phyloP scores from a whole-genome alignment of 306 rosid genomes.

The Dryas octopetala region DNA sequence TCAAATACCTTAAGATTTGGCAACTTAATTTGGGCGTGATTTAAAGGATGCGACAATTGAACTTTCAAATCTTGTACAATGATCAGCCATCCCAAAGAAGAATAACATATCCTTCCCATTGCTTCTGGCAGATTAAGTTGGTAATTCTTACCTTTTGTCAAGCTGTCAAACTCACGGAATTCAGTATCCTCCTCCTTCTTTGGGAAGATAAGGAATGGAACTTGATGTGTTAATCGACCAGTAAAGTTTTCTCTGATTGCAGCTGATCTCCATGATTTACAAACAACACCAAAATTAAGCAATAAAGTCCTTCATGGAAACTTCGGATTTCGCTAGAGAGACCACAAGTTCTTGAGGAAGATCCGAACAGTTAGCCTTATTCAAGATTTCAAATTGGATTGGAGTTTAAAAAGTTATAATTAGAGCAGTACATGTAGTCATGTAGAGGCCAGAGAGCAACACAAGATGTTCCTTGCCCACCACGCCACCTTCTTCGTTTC shows the following conservation, averaged over 20 bases:
- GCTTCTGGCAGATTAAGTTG: not conserved
- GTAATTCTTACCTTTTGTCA: not conserved
- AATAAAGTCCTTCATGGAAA: not conserved
- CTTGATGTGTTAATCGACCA: not conserved
- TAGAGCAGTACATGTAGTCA: too few species aligned
- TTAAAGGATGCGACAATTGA: not conserved
- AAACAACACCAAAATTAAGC: not conserved
- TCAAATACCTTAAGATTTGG: not conserved
- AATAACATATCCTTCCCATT: not conserved
- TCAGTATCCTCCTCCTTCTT: not conserved
- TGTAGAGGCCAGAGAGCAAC: too few species aligned
- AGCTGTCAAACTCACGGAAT: not conserved
- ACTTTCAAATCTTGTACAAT: not conserved
- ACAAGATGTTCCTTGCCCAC: too few species aligned
- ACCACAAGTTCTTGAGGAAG: not conserved
- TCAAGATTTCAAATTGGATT: not conserved
- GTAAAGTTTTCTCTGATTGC: not conserved
- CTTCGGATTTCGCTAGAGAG: not conserved
- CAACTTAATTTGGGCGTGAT: not conserved
- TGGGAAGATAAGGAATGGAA: not conserved
- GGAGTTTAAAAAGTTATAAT: too few species aligned
- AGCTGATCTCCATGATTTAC: not conserved
- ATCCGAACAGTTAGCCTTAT: not conserved
- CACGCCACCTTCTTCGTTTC: too few species aligned
- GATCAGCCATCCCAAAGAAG: not conserved